Conservation (phyloP, 1,284 basidiomycete species). For the Naganishia albida region DNA sequence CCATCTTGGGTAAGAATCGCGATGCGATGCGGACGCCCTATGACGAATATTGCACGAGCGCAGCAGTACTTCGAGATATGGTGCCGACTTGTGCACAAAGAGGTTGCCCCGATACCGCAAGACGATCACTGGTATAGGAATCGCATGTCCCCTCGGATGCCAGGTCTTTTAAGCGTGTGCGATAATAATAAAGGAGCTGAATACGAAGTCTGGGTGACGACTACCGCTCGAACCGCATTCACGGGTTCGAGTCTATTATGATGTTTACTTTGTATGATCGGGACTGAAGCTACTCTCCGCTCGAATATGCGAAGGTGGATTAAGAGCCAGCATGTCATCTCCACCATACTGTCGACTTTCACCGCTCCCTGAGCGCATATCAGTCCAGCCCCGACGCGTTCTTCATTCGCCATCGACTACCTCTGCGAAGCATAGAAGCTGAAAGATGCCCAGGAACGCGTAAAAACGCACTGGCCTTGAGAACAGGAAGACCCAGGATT, state of each 20-base stretch:
- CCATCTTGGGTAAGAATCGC: conserved; percentile 1
- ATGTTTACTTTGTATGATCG: conserved; percentile 11
- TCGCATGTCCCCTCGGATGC: too few relatives aligned
- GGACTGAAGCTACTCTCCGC: not conserved
- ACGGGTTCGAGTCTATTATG: too few relatives aligned
- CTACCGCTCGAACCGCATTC: too few relatives aligned
- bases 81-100: not conserved
- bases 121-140: too few relatives aligned
- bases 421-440: too few relatives aligned
- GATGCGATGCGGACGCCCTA: not conserved
- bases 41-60: not conserved
- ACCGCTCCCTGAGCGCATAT: not conserved
- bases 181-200: too few relatives aligned
- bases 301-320: not conserved
- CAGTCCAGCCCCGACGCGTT: not conserved
- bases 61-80: not conserved
- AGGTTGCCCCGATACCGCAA: too few relatives aligned
- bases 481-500: too few relatives aligned
- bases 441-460: too few relatives aligned
- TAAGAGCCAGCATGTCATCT: not conserved
- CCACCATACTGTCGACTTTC: not conserved
- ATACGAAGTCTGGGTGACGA: too few relatives aligned
- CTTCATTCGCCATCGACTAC: not conserved
- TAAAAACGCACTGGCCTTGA: too few relatives aligned
- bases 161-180: too few relatives aligned